These are phyloP conservation scores for Malus sylvestris DNA, from an alignment of 306 rosid species.

Conservation along the genomic window DNA sequence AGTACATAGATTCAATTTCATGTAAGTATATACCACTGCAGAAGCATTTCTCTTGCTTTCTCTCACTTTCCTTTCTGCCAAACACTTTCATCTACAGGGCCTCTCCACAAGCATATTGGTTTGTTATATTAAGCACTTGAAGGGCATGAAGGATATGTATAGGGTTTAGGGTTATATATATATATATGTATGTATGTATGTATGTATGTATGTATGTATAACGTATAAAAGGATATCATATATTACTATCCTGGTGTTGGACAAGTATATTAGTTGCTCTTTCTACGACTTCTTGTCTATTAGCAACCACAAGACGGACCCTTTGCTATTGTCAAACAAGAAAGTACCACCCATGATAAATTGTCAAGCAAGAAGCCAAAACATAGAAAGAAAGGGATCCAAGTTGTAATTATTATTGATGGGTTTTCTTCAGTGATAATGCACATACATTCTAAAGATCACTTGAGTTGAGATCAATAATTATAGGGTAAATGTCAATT, in stretches of 20 bases:
- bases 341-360: neutral
- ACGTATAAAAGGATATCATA: neutral
- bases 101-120: neutral
- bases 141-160: neutral
- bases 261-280: neutral
- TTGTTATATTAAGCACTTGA: neutral
- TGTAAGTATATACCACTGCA: neutral
- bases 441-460: neutral
- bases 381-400: neutral
- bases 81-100: neutral
- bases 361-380: constrained; percentile 7
- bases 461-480: neutral
- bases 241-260: neutral
- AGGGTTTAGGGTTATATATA: no score
- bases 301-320: neutral
- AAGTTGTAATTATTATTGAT: neutral
- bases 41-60: neutral
- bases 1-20: neutral
- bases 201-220: neutral
- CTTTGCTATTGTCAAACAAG: constrained; percentile 14
- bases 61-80: neutral
- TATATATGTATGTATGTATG: neutral
- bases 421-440: neutral
- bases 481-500: neutral
- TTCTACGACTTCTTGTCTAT: neutral